Conservation (phyloP, 805 yeast genomes). For the Saturnispora mendoncae region DNA sequence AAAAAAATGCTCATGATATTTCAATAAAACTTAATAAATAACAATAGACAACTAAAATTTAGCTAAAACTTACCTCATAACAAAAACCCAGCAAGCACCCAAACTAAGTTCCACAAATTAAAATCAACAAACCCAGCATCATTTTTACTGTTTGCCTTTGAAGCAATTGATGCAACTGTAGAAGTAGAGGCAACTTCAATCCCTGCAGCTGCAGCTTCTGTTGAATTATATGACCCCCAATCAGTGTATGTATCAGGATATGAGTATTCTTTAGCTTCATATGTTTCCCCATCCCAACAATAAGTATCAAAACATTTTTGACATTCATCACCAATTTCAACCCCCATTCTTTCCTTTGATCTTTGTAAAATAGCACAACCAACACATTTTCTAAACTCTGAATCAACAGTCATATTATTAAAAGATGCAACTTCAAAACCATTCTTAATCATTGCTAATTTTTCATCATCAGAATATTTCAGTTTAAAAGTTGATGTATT, state of each 20-base stretch:
- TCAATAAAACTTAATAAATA: too few relatives aligned
- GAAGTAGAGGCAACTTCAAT: conserved; percentile 2
- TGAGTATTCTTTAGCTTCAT: conserved; percentile 13
- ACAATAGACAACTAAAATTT: too few relatives aligned
- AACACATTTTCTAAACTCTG: conserved; percentile 63
- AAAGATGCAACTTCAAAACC: conserved; percentile 67
- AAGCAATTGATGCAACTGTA: conserved; percentile 8
- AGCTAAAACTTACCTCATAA: too few relatives aligned
- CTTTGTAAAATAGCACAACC: conserved; percentile 80
- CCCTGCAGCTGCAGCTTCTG: conserved; percentile 3
- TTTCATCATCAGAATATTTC: conserved; percentile 50
- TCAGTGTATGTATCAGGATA: conserved; percentile 32
- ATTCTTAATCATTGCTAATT: conserved; percentile 52
- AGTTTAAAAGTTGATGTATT: conserved; percentile 69
- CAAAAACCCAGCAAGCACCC: conserved; percentile 4
- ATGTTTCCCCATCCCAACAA: conserved; percentile 42
- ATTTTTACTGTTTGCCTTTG: conserved; percentile 6
- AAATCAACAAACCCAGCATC: not conserved
- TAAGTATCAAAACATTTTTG: conserved; percentile 57
- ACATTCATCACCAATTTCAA: conserved; percentile 61
- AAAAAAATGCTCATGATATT: too few relatives aligned
- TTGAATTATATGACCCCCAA: conserved; percentile 26
- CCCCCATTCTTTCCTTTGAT: conserved; percentile 58
- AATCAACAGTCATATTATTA: conserved; percentile 57
- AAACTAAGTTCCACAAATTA: not conserved